Evolutionary conservation across 805 yeast genomes (phyloP), one percentile per base, ranked within the genome.

Genomic region (Lipomyces yamanashiensis): DNA sequence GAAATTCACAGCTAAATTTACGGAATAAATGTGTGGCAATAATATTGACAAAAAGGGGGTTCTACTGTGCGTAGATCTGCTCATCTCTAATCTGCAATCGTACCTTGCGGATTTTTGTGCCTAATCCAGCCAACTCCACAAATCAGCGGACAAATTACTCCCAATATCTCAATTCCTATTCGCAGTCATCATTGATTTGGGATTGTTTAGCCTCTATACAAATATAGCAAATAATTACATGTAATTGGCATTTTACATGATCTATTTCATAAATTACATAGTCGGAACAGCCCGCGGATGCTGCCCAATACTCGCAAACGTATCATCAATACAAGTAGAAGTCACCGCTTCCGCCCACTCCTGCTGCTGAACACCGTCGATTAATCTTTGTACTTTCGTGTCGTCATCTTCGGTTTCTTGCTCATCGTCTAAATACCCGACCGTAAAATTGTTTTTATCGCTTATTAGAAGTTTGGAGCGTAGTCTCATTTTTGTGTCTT

Each of bases 341-440:
- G 59, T 40, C 19, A 40, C 44, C 7, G 45, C 51, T 21, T 64
- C 69, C 7, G 56, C 69, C 69, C 69, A 66, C 50, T 66, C 69
- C 57, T 63, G 69, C 47, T 66, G 69, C 55, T 63, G 64, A 33
- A 63, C 69, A 12, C 67, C 68, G 43, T 66, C 69, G 39, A 66
- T 66, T 21, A 66, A 49, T 44, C 69, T 33, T 34, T 62, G 69
- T 19, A 66, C 69, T 15, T 56, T 55, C 17, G 66, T 56, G 12
- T 66, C 69, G 28, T 64, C 69, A 23, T 66, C 69, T 49, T 66
- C 69, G 9, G 64, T 58, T 52, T 66, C 69, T 43, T 59, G 58
- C 19, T 62, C 66, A 19, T 63, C 65, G 48, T 66, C 68, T 3
- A 66, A 43, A 40, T 63, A 63, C 8, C 62, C 67, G 9, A 63